A percentile compares a stretch with the other conserved stretches of the same genome.
phyloP scores from a whole-genome alignment of 164 flowering plant genomes.

The Magnolia sinica region DNA sequence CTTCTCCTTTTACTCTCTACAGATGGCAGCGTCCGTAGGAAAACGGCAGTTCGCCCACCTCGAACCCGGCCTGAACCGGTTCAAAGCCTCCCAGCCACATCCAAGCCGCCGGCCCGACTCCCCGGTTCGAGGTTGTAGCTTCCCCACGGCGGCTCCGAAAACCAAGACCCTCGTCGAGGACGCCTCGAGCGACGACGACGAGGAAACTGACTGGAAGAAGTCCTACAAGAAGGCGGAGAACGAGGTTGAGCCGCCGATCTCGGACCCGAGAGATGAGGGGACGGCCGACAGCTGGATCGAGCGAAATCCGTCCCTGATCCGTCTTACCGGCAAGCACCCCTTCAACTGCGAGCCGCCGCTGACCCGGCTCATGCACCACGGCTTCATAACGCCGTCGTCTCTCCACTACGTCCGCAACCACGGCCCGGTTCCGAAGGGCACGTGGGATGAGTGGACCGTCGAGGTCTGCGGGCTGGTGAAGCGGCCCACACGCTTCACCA shows the following conservation, averaged over 20 bases:
- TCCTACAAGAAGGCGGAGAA: slow-evolving; percentile 11
- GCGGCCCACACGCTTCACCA: slow-evolving; percentile 55
- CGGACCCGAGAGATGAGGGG: slow-evolving; percentile 57
- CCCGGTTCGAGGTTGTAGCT: slow-evolving; percentile 26
- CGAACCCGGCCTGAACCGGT: slow-evolving; percentile 36
- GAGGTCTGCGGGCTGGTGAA: slow-evolving; percentile 79
- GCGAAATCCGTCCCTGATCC: slow-evolving; percentile 70
- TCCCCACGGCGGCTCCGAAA: slow-evolving; percentile 3
- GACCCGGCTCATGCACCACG: slow-evolving; percentile 75
- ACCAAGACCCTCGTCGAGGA: slow-evolving; percentile 6
- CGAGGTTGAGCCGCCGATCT: slow-evolving; percentile 54
- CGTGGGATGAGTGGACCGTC: slow-evolving; percentile 78
- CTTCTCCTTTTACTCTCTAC: not conserved
- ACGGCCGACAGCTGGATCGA: slow-evolving; percentile 81
- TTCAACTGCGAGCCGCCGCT: slow-evolving; percentile 86
- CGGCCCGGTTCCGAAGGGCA: slow-evolving; percentile 69
- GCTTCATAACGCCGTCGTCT: slow-evolving; percentile 89
- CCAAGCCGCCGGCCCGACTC: slow-evolving; percentile 33
- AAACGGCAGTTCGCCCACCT: slow-evolving; percentile 45
- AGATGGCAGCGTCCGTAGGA: slow-evolving; percentile 77
- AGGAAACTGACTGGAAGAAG: slow-evolving; percentile 9
- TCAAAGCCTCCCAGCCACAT: slow-evolving; percentile 28
- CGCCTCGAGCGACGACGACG: slow-evolving; percentile 31
- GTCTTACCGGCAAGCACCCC: slow-evolving; percentile 95
- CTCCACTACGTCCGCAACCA: slow-evolving; percentile 99